A percentile compares a stretch with the other conserved stretches of the same genome.
Conservation (phyloP, 2,329 filamentous ascomycete species). For the Albifimbria verrucaria region DNA sequence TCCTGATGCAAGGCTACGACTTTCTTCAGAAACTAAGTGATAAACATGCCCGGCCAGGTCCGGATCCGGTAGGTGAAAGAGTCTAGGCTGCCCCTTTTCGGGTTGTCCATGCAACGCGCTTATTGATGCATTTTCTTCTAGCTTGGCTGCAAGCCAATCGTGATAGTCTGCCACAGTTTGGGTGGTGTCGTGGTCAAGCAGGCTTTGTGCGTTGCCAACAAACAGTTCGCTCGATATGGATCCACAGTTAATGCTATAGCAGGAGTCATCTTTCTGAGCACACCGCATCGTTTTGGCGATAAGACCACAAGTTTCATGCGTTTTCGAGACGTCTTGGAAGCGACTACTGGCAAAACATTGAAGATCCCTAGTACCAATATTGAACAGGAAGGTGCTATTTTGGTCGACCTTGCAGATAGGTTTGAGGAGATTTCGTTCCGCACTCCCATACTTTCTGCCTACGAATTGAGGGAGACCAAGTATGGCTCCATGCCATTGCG, state of each 20-base stretch:
- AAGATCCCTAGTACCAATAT: not conserved
- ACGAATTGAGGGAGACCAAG: constrained; percentile 1
- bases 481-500: not conserved
- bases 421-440: constrained; percentile 1
- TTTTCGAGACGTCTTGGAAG: constrained; percentile 4
- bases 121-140: not conserved
- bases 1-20: constrained; percentile 4
- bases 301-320: not conserved
- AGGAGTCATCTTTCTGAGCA: constrained; percentile 5
- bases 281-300: constrained; percentile 5
- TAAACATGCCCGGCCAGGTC: not conserved
- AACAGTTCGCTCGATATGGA: constrained; percentile 4
- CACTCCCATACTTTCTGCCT: constrained; percentile 3
- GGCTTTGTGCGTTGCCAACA: constrained; percentile 4
- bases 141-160: not conserved
- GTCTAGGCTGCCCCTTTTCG: too few relatives aligned
- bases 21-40: not conserved
- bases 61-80: not conserved
- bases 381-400: constrained; percentile 3
- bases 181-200: constrained; percentile 1
- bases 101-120: too few relatives aligned
- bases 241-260: constrained; percentile 4
- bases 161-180: constrained; percentile 3
- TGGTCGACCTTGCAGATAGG: constrained; percentile 1
- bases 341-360: not conserved